Evolutionary conservation across 2,329 filamentous ascomycete genomes (phyloP).

Genomic region (Teratosphaeriaceae sp.): DNA sequence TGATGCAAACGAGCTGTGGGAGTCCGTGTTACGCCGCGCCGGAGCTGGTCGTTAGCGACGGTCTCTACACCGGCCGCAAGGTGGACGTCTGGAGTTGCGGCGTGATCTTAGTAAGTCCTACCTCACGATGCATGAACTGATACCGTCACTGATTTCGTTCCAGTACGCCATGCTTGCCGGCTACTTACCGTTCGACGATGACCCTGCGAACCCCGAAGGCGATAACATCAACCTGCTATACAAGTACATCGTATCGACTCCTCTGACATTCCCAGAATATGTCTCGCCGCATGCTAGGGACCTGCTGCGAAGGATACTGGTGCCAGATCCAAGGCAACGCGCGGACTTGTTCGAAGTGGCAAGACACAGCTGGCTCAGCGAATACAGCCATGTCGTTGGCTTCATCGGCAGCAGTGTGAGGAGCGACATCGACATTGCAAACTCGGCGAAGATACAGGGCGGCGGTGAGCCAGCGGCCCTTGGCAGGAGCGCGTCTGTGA

Average conservation of each 20-base stretch:
- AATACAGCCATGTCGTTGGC: slow-evolving; percentile 93
- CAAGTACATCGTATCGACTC: slow-evolving; percentile 98
- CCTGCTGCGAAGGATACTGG: slow-evolving; percentile 83
- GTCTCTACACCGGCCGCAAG: slow-evolving; percentile 92
- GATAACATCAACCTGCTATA: slow-evolving; percentile 99
- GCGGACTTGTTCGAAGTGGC: slow-evolving; percentile 97
- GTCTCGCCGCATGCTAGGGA: slow-evolving; percentile 95
- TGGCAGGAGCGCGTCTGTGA: slow-evolving; percentile 83
- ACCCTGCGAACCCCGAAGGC: slow-evolving; percentile 94
- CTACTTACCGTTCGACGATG: slow-evolving; percentile 95
- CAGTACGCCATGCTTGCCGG: slow-evolving; percentile 98
- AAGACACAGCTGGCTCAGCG: slow-evolving; percentile 94
- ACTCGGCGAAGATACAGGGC: slow-evolving; percentile 58
- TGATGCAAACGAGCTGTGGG: slow-evolving; percentile 99
- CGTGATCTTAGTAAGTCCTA: slow-evolving; percentile 80
- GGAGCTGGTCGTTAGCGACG: slow-evolving; percentile 95
- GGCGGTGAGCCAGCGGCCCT: slow-evolving; percentile 54
- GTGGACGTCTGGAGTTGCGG: slow-evolving; percentile 99
- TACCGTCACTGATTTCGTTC: too few species aligned
- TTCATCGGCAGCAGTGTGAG: slow-evolving; percentile 97
- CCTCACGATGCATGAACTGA: too few species aligned
- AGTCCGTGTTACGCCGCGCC: slow-evolving; percentile 97
- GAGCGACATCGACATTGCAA: slow-evolving; percentile 75
- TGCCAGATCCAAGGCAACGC: slow-evolving; percentile 88
- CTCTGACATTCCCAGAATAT: slow-evolving; percentile 96